Percentiles rank a stretch among this genome's conserved stretches.
These are phyloP conservation scores for Ogataea corticis DNA, from an alignment of 805 yeast species.

Conservation along the genomic window DNA sequence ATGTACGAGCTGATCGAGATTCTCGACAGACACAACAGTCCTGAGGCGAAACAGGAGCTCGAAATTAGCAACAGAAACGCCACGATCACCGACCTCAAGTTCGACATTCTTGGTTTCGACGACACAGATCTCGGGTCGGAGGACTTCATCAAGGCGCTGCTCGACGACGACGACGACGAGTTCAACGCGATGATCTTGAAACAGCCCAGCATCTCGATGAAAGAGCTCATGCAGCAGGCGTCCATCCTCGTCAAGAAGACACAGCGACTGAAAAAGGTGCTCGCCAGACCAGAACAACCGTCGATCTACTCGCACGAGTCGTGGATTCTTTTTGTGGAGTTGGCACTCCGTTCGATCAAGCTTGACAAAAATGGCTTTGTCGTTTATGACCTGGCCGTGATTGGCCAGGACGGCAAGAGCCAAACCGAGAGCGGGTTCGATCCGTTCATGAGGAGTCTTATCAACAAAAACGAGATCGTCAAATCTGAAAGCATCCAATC, in stretches of 20 bases:
- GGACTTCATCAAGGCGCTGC: constrained; percentile 51
- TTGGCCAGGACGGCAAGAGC: constrained; percentile 5
- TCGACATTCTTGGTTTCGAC: constrained; percentile 46
- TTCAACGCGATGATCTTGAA: constrained; percentile 24
- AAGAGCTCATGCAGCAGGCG: constrained; percentile 30
- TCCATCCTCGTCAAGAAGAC: constrained; percentile 24
- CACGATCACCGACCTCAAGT: constrained; percentile 27
- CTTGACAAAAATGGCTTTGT: constrained; percentile 18
- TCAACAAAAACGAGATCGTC: constrained; percentile 13
- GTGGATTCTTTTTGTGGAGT: constrained; percentile 23
- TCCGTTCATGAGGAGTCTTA: constrained; percentile 12
- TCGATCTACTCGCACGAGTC: constrained; percentile 21
- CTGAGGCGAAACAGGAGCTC: constrained; percentile 18
- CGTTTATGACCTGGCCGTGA: constrained; percentile 17
- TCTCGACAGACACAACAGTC: constrained; percentile 31
- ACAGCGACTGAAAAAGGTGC: constrained; percentile 15
- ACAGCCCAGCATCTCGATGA: constrained; percentile 22
- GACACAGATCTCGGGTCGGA: constrained; percentile 61
- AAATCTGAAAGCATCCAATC: constrained; percentile 24
- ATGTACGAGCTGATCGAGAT: constrained; percentile 58
- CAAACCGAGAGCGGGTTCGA: constrained; percentile 14
- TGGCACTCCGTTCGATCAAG: constrained; percentile 12
- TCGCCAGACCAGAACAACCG: constrained; percentile 27
- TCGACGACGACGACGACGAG: constrained; percentile 31
- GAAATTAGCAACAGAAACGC: constrained; percentile 21